Base-by-base conservation (phyloP, 805 yeast species). In the Metschnikowia dekortorum region DNA sequence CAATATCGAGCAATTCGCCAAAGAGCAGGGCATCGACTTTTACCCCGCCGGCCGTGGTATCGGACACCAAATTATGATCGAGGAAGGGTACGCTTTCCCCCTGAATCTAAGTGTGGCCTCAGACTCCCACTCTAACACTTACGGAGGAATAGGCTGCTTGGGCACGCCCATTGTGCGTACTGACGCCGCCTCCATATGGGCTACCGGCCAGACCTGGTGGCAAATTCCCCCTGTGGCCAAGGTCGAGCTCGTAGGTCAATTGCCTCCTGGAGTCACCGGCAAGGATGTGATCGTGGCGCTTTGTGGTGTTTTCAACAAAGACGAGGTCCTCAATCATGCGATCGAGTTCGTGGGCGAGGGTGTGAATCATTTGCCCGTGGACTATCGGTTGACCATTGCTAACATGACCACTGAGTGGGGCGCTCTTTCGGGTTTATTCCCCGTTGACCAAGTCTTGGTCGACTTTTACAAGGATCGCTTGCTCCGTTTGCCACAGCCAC, bases 191-290 rank as follows among this genome's bases (percentile, higher is more conserved):
- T 83, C 97, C 8, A 92, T 94, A 57, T 94, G 99, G 99, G 98
- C 99, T 10, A 94, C 99, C 0, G 98, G 98, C 38, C 96, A 90
- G 72, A 94, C 99, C 3, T 94, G 99, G 99, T 94, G 99, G 99
- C 99, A 95, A 80, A 89, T 94, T 49, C 99, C 99, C 2, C 98
- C 99, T 0, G 98, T 94, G 26, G 99, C 98, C 34, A 82, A 84
- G 61, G 98, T 94, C 8, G 95, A 89, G 67, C 78, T 94, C 49
- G 75, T 79, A 56, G 97, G 97, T 39, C 69, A 80, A 58, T 78
- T 94, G 51, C 96, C 95, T 10, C 70, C 78, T 46, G 97, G 97
- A 14, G 90, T 89, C 14, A 83, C 96, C 3, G 99, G 99, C 54
- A 94, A 94, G 69, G 99, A 94, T 71, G 94, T 94, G 46, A 94